Evolutionary conservation across 257 asterid species (phyloP).

Genomic region (Primulina eburnea): DNA sequence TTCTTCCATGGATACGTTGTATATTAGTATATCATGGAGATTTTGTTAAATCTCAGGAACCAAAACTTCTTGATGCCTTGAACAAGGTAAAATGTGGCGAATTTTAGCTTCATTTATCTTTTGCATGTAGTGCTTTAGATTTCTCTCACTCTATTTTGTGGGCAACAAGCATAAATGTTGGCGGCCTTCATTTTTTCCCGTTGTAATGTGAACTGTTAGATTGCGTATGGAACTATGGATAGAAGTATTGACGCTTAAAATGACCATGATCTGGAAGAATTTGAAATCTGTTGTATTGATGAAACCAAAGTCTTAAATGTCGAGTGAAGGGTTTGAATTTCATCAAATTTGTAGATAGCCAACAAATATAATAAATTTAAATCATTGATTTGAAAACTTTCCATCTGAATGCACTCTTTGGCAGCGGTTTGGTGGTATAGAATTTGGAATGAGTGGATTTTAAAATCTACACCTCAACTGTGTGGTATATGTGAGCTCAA

Average conservation of each 20-base stretch:
- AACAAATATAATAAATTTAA: neutral
- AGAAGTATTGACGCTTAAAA: neutral
- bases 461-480: neutral
- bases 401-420: neutral
- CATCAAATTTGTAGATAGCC: neutral
- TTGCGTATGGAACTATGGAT: neutral
- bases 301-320: neutral
- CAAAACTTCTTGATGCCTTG: constrained; percentile 63
- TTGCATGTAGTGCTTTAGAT: neutral
- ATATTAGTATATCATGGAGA: constrained; percentile 63
- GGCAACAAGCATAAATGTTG: neutral
- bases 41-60: constrained; percentile 57
- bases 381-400: no score
- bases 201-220: neutral
- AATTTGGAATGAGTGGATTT: neutral
- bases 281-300: neutral
- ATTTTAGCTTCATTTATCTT: constrained; percentile 8
- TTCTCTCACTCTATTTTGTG: neutral
- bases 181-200: neutral
- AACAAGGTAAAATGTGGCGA: constrained; percentile 54
- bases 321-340: neutral
- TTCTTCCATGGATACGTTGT: constrained; percentile 84
- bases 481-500: neutral
- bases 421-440: neutral
- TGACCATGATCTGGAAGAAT: neutral